Evolutionary conservation across 306 rosid species (phyloP).

Genomic region (Mimosa pudica): DNA sequence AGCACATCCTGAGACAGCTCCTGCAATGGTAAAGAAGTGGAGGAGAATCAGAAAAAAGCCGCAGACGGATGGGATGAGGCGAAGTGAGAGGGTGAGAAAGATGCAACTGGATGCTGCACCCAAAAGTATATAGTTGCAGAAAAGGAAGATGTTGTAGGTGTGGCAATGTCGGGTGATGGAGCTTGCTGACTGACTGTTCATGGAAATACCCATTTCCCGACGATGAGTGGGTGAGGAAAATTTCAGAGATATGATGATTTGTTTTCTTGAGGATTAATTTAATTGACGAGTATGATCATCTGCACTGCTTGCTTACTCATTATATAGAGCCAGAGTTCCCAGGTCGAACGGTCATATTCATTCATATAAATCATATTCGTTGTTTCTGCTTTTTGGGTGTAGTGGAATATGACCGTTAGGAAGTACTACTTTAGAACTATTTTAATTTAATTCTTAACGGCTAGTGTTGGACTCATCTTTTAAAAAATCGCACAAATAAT

Average conservation of each 20-base stretch:
- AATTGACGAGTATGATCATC: neutral
- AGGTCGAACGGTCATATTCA: conserved; percentile 29
- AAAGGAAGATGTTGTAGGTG: conserved; percentile 76
- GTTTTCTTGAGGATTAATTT: neutral
- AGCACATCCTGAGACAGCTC: conserved; percentile 77
- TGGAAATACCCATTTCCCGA: conserved; percentile 48
- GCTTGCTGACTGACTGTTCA: conserved; percentile 9
- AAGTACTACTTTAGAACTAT: neutral
- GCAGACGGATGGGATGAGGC: conserved; percentile 75
- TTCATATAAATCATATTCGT: neutral
- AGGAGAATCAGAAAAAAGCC: conserved; percentile 88
- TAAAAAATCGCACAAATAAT: no score
- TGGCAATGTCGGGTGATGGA: conserved; percentile 47
- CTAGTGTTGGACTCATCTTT: neutral
- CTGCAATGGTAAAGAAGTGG: conserved; percentile 68
- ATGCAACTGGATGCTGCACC: conserved; percentile 96
- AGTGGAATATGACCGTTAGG: conserved; percentile 38
- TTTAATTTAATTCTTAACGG: neutral
- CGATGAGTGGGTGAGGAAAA: neutral
- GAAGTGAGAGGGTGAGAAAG: conserved; percentile 88
- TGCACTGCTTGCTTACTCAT: neutral
- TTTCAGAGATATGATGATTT: neutral
- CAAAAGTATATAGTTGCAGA: conserved; percentile 82
- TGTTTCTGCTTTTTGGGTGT: neutral
- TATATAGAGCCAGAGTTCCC: conserved; percentile 22